phyloP scores from a whole-genome alignment of 1,284 basidiomycete species.

The Phellinidium pouzarii region DNA sequence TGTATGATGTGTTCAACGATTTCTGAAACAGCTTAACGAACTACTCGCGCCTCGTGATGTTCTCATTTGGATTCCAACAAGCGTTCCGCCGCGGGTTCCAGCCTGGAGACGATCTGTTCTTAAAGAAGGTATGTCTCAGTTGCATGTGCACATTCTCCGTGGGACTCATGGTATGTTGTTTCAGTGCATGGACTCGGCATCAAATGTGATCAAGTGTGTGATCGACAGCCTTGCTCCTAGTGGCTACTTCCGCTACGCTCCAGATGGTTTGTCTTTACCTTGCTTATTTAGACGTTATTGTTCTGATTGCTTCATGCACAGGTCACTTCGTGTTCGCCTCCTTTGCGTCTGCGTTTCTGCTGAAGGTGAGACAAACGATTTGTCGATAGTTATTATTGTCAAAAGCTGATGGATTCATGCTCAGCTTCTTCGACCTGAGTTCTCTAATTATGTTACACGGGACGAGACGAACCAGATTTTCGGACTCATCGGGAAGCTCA shows the following conservation, averaged over 20 bases:
- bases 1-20: neutral
- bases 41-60: constrained; percentile 80
- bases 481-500: constrained; percentile 63
- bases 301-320: constrained; percentile 23
- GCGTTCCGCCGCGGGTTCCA: constrained; percentile 67
- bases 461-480: constrained; percentile 65
- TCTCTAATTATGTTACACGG: constrained; percentile 50
- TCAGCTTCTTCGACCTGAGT: constrained; percentile 70
- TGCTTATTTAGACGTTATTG: neutral
- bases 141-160: too few relatives aligned
- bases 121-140: constrained; percentile 48
- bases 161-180: too few relatives aligned
- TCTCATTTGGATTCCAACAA: constrained; percentile 79
- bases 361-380: constrained; percentile 49
- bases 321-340: constrained; percentile 79
- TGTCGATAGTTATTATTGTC: neutral
- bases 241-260: constrained; percentile 76
- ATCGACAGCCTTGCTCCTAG: constrained; percentile 60
- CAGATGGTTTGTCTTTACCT: constrained; percentile 51
- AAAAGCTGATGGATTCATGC: neutral
- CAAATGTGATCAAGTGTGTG: constrained; percentile 57
- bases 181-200: constrained; percentile 68
- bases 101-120: constrained; percentile 55
- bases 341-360: constrained; percentile 79
- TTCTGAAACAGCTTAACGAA: constrained; percentile 48